Conservation (phyloP, 345 rosid species). For the Gossypium australe region DNA sequence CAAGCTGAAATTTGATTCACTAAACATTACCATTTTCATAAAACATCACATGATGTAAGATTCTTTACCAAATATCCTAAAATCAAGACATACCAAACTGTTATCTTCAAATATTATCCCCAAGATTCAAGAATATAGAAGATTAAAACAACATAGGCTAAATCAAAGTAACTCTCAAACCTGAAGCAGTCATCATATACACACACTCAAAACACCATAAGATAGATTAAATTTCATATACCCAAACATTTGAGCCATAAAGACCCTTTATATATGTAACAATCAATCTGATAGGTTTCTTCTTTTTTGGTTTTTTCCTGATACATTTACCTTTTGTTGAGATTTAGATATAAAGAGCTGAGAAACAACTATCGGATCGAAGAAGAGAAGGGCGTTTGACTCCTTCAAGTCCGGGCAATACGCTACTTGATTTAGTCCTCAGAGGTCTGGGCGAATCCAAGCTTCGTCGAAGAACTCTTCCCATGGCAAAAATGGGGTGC, state of each 20-base stretch:
- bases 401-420: constrained; percentile 35
- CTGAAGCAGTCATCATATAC: background rate
- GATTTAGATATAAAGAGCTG: constrained; percentile 47
- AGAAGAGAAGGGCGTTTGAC: constrained; percentile 29
- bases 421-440: constrained; percentile 37
- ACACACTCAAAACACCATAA: background rate
- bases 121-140: background rate
- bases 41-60: background rate
- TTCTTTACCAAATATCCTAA: background rate
- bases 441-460: constrained; percentile 45
- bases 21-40: background rate
- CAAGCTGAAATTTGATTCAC: background rate
- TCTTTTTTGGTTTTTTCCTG: too few relatives aligned
- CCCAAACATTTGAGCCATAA: background rate
- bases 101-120: background rate
- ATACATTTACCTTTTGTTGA: background rate
- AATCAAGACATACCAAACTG: background rate
- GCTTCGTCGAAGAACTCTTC: constrained; percentile 51
- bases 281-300: too few relatives aligned
- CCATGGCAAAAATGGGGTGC: constrained; percentile 61
- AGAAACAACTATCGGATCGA: constrained; percentile 61
- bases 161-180: background rate
- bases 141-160: background rate
- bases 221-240: background rate
- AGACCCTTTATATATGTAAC: background rate